phyloP scores from a whole-genome alignment of 768 basidiomycete species.

The Psilocybe azurescens region DNA sequence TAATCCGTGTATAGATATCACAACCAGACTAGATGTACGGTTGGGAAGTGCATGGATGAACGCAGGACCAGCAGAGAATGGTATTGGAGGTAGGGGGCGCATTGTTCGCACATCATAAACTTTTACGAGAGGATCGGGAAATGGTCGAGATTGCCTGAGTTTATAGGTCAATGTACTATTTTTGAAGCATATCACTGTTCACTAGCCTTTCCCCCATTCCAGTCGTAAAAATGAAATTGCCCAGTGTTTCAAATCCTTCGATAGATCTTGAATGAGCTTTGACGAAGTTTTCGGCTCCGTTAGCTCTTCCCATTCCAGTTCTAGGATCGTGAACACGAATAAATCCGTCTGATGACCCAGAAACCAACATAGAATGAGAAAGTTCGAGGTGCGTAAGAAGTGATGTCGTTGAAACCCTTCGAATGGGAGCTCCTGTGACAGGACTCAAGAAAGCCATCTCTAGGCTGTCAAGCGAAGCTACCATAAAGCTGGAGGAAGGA shows the following conservation, averaged over 20 bases:
- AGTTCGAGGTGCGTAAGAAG: slow-evolving; percentile 69
- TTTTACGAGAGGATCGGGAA: slow-evolving; percentile 92
- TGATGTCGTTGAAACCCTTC: slow-evolving; percentile 61
- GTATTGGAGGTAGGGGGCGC: slow-evolving; percentile 81
- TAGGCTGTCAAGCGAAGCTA: slow-evolving; percentile 59
- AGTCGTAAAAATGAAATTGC: slow-evolving; percentile 85
- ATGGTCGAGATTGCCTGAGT: slow-evolving; percentile 81
- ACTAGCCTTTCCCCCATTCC: slow-evolving; percentile 79
- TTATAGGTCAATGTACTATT: not conserved
- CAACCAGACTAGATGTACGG: slow-evolving; percentile 71
- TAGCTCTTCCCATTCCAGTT: slow-evolving; percentile 54
- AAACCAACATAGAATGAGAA: slow-evolving; percentile 66
- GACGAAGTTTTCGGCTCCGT: slow-evolving; percentile 56
- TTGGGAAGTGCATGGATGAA: slow-evolving; percentile 85
- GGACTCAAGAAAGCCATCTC: slow-evolving; percentile 77
- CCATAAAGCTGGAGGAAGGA: slow-evolving; percentile 59
- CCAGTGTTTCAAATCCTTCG: slow-evolving; percentile 79
- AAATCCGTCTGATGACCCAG: slow-evolving; percentile 76
- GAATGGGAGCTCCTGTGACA: slow-evolving; percentile 68
- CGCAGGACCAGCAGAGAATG: slow-evolving; percentile 86
- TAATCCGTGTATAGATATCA: slow-evolving; percentile 82
- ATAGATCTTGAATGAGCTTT: slow-evolving; percentile 85
- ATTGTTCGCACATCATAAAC: slow-evolving; percentile 89
- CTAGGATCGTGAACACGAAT: slow-evolving; percentile 77
- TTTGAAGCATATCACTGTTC: not conserved